Base-by-base conservation (phyloP, 768 basidiomycete species). In the Xanthoconium purpureum region DNA sequence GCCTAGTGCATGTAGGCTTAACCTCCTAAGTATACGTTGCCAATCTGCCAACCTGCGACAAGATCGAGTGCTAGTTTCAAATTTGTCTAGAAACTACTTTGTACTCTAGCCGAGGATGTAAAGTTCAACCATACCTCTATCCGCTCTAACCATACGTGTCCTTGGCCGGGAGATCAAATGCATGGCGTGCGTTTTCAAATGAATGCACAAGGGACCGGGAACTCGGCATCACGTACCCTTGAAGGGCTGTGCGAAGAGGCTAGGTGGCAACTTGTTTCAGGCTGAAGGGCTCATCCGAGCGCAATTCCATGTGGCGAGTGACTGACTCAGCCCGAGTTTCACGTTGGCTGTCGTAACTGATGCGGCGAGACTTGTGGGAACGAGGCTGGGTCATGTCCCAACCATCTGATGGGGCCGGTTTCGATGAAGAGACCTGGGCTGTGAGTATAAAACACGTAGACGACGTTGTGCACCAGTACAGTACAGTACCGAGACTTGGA, bases 271-370 rank as follows among this genome's bases (percentile, higher is more conserved):
- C 32, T 18, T 18, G 18, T 43, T 49, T 47, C 49, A 30, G 29
- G 29, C 10, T 15, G 42, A n/a, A 10, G 18, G 43, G 36, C 36
- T 33, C 8, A 39, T n/a, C 32, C 39, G 30, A 38, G 11, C 13
- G 20, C 32, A 38, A 46, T 35, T 28, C 37, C 24, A 33, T 28
- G 5, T 6, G 32, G 6, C 33, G 20, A 42, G 12, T 35, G 33
- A 9, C 3, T 12, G 33, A 12, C 9, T 35, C 33, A 35, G 33
- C 33, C 32, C 32, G 49, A 36, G 32, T 36, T 47, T 33, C 30
- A 20, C 20, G 38, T 17, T 44, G 13, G 10, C 35, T 61, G 28
- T 48, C 59, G 59, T 61, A 48, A 61, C 24, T 24, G 24, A 24
- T 24, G 24, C 24, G 17, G 24, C 24, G 17, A 37, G 18, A 12